Evolutionary conservation across 2,329 filamentous ascomycete species (phyloP).

Genomic region (Rasamsonia emersonii): DNA sequence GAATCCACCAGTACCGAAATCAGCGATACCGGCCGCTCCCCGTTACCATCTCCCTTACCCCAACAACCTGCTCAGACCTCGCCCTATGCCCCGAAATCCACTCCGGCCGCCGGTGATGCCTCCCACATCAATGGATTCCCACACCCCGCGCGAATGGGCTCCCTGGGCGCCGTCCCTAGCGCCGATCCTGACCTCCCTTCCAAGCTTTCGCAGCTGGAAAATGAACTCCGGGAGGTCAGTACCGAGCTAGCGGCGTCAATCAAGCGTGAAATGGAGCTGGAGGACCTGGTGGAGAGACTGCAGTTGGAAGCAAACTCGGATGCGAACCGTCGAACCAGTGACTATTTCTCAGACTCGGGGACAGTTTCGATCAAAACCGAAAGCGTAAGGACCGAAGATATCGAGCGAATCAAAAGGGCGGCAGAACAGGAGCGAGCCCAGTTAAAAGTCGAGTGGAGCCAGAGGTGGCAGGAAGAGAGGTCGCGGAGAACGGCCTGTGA

Average conservation of each 20-base stretch:
- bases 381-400: slow-evolving; percentile 52
- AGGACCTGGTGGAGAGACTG: slow-evolving; percentile 82
- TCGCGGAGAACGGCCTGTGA: slow-evolving; percentile 67
- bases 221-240: slow-evolving; percentile 88
- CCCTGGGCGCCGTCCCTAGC: slow-evolving; percentile 36
- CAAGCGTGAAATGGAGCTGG: slow-evolving; percentile 87
- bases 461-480: slow-evolving; percentile 81
- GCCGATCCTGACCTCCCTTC: slow-evolving; percentile 38
- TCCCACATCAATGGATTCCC: slow-evolving; percentile 44
- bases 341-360: slow-evolving; percentile 97
- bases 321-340: slow-evolving; percentile 72
- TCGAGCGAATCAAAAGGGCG: slow-evolving; percentile 73
- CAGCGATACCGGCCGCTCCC: slow-evolving; percentile 52
- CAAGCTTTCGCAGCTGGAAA: slow-evolving; percentile 80
- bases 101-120: slow-evolving; percentile 44
- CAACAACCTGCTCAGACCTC: slow-evolving; percentile 25
- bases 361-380: slow-evolving; percentile 74
- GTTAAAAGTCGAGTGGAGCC: slow-evolving; percentile 73
- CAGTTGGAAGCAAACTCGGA: slow-evolving; percentile 60
- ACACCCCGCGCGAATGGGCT: slow-evolving; percentile 24
- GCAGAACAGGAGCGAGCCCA: slow-evolving; percentile 88
- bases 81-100: slow-evolving; percentile 23
- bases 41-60: slow-evolving; percentile 47
- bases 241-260: slow-evolving; percentile 88
- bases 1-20: slow-evolving; percentile 56